Conservation (phyloP, 2,329 filamentous ascomycete species). For the Chaetomiaceae sp. region DNA sequence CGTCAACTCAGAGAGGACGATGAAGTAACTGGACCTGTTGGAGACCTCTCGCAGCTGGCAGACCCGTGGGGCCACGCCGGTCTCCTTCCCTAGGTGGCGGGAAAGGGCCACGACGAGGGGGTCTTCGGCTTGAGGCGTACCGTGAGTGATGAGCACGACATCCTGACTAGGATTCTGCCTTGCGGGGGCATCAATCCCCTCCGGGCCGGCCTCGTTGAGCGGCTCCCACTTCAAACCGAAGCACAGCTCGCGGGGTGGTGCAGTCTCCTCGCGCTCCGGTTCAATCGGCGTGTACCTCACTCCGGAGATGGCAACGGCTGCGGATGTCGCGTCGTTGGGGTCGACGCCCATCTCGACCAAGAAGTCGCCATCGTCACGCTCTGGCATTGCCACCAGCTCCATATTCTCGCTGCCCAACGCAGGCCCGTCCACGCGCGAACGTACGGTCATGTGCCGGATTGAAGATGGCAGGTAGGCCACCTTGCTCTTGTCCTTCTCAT, state of each 20-base stretch:
- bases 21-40: slow-evolving; percentile 14
- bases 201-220: too few species aligned
- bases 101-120: slow-evolving; percentile 9
- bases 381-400: slow-evolving; percentile 8
- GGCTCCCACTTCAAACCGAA: too few species aligned
- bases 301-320: slow-evolving; percentile 21
- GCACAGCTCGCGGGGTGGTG: slow-evolving; percentile 22
- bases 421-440: slow-evolving; percentile 9
- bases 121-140: neutral
- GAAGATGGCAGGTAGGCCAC: slow-evolving; percentile 21
- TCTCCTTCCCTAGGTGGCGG: slow-evolving; percentile 9
- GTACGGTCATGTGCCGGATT: slow-evolving; percentile 22
- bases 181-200: too few species aligned
- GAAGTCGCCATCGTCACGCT: slow-evolving; percentile 17
- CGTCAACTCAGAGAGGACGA: slow-evolving; percentile 24
- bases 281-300: slow-evolving; percentile 21
- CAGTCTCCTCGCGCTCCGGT: neutral
- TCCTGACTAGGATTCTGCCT: neutral
- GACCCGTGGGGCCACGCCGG: slow-evolving; percentile 8
- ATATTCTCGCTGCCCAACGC: slow-evolving; percentile 11
- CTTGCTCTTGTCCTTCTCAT: slow-evolving; percentile 16
- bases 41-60: slow-evolving; percentile 15
- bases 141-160: slow-evolving; percentile 14
- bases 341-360: slow-evolving; percentile 19
- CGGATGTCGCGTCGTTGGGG: neutral